Conservation (phyloP, 2,329 filamentous ascomycete genomes). For the Westerdykella aurantiaca region DNA sequence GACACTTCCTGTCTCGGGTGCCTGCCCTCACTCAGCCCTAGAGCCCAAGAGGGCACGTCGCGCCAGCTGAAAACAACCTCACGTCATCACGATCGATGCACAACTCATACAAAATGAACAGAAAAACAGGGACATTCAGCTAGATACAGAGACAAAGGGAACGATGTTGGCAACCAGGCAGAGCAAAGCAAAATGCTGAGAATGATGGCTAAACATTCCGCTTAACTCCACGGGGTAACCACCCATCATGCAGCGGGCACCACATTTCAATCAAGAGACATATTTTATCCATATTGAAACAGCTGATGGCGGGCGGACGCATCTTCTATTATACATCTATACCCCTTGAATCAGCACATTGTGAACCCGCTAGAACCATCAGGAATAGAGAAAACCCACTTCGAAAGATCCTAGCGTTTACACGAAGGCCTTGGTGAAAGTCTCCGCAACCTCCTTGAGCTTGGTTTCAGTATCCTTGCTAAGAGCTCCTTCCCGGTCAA, state of each 20-base stretch:
- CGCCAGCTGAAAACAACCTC: too few species aligned
- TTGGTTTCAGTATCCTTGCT: conserved; percentile 88
- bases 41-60: too few species aligned
- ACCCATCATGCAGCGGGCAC: conserved; percentile 1
- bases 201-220: too few species aligned
- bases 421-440: conserved; percentile 91
- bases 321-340: conserved; percentile 40
- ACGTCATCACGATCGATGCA: too few species aligned
- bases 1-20: too few species aligned
- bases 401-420: conserved; percentile 32
- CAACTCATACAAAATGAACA: too few species aligned
- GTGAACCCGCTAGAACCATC: conserved; percentile 29
- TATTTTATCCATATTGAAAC: conserved; percentile 30
- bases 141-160: neutral
- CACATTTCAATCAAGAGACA: too few species aligned
- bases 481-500: conserved; percentile 92
- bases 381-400: conserved; percentile 35
- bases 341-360: conserved; percentile 36
- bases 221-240: too few species aligned
- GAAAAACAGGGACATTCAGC: too few species aligned
- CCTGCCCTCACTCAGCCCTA: too few species aligned
- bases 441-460: conserved; percentile 68
- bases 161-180: neutral
- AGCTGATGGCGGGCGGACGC: conserved; percentile 35
- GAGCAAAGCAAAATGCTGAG: neutral